Conservation (phyloP, 2,329 filamentous ascomycete species). For the Fusarium tricinctum region DNA sequence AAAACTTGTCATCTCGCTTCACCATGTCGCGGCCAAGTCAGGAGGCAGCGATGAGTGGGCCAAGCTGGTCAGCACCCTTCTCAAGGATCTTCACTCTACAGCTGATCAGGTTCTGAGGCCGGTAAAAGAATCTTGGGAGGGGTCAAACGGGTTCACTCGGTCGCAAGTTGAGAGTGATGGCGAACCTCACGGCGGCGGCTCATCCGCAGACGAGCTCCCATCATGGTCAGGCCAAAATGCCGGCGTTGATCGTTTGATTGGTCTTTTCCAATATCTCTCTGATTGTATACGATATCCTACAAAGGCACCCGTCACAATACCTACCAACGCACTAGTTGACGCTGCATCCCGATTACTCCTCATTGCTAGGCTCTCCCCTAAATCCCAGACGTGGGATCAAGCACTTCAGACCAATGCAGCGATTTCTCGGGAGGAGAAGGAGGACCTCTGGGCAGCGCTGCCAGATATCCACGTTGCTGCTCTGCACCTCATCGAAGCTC, state of each 20-base stretch:
- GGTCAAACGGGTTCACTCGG: constrained; percentile 66
- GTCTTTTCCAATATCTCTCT: constrained; percentile 75
- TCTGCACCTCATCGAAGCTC: constrained; percentile 70
- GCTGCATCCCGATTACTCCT: constrained; percentile 78
- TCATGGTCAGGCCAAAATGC: constrained; percentile 81
- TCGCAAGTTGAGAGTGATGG: constrained; percentile 61
- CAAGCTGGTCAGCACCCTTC: constrained; percentile 71
- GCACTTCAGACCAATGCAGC: constrained; percentile 77
- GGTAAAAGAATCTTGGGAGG: constrained; percentile 85
- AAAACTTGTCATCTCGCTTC: constrained; percentile 77
- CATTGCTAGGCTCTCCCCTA: constrained; percentile 68
- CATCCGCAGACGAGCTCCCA: constrained; percentile 67
- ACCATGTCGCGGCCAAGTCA: constrained; percentile 85
- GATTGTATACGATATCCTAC: constrained; percentile 75
- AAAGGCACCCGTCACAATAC: constrained; percentile 74
- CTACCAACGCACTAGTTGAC: constrained; percentile 77
- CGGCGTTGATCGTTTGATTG: constrained; percentile 77
- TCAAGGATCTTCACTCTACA: constrained; percentile 77
- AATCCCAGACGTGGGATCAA: constrained; percentile 62
- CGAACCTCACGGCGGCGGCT: constrained; percentile 63
- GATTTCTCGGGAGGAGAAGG: constrained; percentile 83
- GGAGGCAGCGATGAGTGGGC: constrained; percentile 83
- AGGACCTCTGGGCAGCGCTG: constrained; percentile 80
- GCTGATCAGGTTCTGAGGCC: constrained; percentile 84
- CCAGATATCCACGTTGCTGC: constrained; percentile 80